phyloP scores from a whole-genome alignment of 257 asterid species.

The Nemophila menziesii region DNA sequence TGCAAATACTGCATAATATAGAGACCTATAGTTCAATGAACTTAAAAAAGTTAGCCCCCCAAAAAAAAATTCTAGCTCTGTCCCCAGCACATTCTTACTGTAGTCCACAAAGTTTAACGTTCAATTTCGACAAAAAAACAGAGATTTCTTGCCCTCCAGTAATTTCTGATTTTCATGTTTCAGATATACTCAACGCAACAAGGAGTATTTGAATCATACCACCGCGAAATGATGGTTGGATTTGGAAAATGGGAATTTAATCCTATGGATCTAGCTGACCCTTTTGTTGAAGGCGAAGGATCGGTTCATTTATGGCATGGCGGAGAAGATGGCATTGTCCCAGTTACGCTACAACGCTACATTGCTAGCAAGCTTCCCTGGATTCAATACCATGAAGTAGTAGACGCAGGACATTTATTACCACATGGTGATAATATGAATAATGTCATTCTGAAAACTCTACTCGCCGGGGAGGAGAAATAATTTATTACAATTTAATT shows the following conservation, averaged over 20 bases:
- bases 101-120: no score
- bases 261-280: constrained; percentile 56
- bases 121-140: no score
- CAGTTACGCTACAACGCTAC: constrained; percentile 43
- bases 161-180: background rate
- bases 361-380: constrained; percentile 51
- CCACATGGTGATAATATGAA: constrained; percentile 12
- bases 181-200: constrained; percentile 56
- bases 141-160: no score
- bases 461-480: constrained; percentile 21
- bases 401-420: constrained; percentile 23
- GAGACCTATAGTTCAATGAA: no score
- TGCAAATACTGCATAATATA: no score
- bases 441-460: constrained; percentile 30
- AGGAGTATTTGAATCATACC: constrained; percentile 49
- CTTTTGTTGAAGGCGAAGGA: constrained; percentile 30
- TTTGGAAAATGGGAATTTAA: constrained; percentile 60
- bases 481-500: no score
- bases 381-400: constrained; percentile 34
- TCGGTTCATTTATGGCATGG: constrained; percentile 75
- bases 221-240: constrained; percentile 51
- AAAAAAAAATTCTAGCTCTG: no score
- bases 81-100: no score
- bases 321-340: constrained; percentile 55
- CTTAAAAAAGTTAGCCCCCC: no score